Conservation (phyloP, 257 asterid genomes). For the Solanum infundibuliforme region DNA sequence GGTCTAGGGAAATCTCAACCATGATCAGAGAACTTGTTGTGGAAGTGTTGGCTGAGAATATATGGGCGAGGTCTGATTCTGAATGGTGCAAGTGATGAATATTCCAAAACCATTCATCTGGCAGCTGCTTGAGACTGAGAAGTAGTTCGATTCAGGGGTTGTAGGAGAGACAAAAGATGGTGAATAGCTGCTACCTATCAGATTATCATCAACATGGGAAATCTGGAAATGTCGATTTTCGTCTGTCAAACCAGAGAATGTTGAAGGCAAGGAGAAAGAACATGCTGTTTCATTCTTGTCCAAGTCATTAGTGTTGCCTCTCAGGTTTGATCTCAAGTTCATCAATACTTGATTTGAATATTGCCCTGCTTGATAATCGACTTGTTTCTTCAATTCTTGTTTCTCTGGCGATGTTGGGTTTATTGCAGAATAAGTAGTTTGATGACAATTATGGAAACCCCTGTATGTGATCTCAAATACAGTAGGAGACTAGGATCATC, state of each 20-base stretch:
- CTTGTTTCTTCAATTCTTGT: constrained; percentile 18
- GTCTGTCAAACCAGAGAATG: constrained; percentile 19
- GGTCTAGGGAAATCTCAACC: constrained; percentile 42
- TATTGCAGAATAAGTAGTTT: constrained; percentile 13
- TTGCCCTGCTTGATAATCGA: constrained; percentile 11
- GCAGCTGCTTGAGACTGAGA: constrained; percentile 13
- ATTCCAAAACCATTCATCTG: constrained; percentile 12
- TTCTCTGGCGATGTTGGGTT: constrained; percentile 26
- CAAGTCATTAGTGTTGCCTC: constrained; percentile 38
- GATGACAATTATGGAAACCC: constrained; percentile 54
- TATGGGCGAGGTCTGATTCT: constrained; percentile 28
- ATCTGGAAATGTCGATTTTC: constrained; percentile 23
- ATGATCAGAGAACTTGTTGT: constrained; percentile 51
- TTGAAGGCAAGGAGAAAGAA: constrained; percentile 50
- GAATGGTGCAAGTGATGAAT: constrained; percentile 12
- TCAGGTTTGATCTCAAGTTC: constrained; percentile 41
- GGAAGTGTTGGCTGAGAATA: constrained; percentile 46
- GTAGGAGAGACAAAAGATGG: constrained; percentile 29
- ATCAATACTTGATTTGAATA: constrained; percentile 28
- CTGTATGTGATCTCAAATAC: constrained; percentile 70
- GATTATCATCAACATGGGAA: constrained; percentile 33
- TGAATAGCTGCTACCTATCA: constrained; percentile 25
- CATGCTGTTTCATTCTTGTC: constrained; percentile 19
- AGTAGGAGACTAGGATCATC: constrained; percentile 37
- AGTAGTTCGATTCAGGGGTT: constrained; percentile 26